Conservation (phyloP, 176 grass and related monocot genomes). For the Melocanna baccifera region DNA sequence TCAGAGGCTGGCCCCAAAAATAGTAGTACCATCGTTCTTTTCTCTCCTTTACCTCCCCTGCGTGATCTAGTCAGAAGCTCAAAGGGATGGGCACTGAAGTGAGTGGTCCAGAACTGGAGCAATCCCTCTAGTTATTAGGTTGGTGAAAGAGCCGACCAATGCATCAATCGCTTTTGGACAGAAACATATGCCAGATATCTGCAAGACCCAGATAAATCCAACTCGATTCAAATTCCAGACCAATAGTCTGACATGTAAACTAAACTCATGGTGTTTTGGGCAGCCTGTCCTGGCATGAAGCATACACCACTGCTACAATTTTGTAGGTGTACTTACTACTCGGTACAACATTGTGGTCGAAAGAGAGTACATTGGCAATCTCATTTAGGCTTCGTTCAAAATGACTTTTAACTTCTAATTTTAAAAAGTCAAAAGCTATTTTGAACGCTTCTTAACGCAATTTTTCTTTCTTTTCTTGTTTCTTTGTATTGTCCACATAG, state of each 20-base stretch:
- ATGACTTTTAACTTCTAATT: too few species aligned
- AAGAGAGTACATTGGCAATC: neutral
- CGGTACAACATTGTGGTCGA: neutral
- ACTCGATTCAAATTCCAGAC: slow-evolving; percentile 6
- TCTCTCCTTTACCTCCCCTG: neutral
- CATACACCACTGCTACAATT: neutral
- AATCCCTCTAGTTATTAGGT: slow-evolving; percentile 11
- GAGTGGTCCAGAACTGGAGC: slow-evolving; percentile 26
- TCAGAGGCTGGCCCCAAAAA: slow-evolving; percentile 6
- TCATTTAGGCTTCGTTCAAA: neutral
- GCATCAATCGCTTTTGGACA: slow-evolving; percentile 35
- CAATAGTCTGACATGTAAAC: neutral
- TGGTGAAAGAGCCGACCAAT: slow-evolving; percentile 34
- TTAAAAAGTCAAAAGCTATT: too few species aligned
- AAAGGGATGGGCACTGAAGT: slow-evolving; percentile 18
- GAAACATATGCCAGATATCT: neutral
- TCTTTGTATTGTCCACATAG: too few species aligned
- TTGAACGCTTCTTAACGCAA: too few species aligned
- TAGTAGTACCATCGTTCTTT: slow-evolving; percentile 1
- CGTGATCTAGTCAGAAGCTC: slow-evolving; percentile 27
- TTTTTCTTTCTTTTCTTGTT: too few species aligned
- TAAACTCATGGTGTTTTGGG: neutral
- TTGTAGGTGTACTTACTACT: neutral
- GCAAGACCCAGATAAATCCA: neutral
- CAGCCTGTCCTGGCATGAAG: neutral